Base-by-base conservation (phyloP, 78 protist genomes). In the Isochrysis galbana region DNA sequence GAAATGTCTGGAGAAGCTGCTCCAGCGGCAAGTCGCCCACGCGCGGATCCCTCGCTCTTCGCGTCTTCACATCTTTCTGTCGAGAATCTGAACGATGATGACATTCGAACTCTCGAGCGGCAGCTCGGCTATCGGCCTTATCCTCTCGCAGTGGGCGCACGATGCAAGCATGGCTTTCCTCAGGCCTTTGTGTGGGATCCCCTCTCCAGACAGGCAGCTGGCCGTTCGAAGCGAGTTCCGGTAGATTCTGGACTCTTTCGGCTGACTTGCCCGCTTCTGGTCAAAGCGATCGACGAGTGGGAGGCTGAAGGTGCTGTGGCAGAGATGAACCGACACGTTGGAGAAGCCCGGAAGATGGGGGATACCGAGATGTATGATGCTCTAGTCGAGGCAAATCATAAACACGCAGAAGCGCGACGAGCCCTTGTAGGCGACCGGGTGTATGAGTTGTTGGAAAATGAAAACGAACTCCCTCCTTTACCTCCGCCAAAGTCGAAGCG, bases 251-350 rank as follows among this genome's bases (percentile, higher is more conserved):
- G 34, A 11, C 86, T 78, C 48, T 78, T 78, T n/a, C 47, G 86
- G 11, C 86, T 78, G 34, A 41, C 36, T 4, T 78, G 86, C 86
- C 86, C 86, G 86, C 86, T 7, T 21, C 86, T 78, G 25, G 86
- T 78, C 32, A 0, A 78, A 46, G 86, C 48, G 34, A 41, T 78
- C 34, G 86, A 78, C 48, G 48, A 41, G 86, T 41, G 45, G 86
- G 86, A 78, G 86, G 26, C 48, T 1, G 34, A 41, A 19, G 86
- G 86, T 46, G 86, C 86, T 17, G 86, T 78, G 86, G n/a, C 51
- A 32, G 11, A 0, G 25, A 29, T 78, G 36, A 38, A 36, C 48
- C 38, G 17, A 34, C 32, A 41, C 32, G 48, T 41, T 29, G 48
- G 1, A 44, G n/a, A 61, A 2, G 74, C 29, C 36, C 4, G 74